Percentiles rank a stretch among this genome's conserved stretches.
Conservation (phyloP, 148 eudicot species). For the Silene latifolia region DNA sequence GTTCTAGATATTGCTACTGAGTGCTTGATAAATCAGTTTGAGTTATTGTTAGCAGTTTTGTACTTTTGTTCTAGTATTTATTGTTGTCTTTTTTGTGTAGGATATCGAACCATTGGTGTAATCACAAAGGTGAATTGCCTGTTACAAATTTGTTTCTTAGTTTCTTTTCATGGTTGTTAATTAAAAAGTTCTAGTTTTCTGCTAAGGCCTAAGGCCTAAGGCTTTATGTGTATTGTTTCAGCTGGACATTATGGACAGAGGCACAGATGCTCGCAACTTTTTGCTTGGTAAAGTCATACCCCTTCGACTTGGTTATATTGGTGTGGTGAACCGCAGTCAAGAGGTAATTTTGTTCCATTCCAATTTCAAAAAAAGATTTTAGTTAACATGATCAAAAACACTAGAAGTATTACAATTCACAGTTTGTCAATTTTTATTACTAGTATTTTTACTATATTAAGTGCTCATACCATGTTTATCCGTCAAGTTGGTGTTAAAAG, state of each 20-base stretch:
- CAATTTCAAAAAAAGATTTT: background rate
- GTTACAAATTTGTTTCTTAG: background rate
- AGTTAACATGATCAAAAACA: background rate
- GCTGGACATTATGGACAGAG: constrained; percentile 96
- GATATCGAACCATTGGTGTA: constrained; percentile 88
- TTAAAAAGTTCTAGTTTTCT: background rate
- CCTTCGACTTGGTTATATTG: constrained; percentile 86
- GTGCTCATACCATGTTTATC: background rate
- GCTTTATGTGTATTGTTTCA: constrained; percentile 31
- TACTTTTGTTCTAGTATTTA: background rate
- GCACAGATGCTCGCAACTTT: constrained; percentile 90
- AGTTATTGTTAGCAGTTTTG: background rate
- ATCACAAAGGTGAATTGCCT: constrained; percentile 64
- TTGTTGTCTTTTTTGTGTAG: constrained; percentile 37
- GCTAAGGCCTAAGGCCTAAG: constrained; percentile 2
- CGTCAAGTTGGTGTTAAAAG: background rate
- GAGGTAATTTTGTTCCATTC: constrained; percentile 46
- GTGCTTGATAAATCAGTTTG: background rate
- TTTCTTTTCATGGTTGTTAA: constrained; percentile 10
- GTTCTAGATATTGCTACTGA: constrained; percentile 6
- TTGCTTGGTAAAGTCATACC: constrained; percentile 92
- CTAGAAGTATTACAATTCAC: background rate
- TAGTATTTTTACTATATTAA: background rate
- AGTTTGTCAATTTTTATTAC: background rate
- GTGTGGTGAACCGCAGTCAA: constrained; percentile 93